phyloP scores from a whole-genome alignment of 352 stramenopile genomes.

The Phytophthora tubulina region DNA sequence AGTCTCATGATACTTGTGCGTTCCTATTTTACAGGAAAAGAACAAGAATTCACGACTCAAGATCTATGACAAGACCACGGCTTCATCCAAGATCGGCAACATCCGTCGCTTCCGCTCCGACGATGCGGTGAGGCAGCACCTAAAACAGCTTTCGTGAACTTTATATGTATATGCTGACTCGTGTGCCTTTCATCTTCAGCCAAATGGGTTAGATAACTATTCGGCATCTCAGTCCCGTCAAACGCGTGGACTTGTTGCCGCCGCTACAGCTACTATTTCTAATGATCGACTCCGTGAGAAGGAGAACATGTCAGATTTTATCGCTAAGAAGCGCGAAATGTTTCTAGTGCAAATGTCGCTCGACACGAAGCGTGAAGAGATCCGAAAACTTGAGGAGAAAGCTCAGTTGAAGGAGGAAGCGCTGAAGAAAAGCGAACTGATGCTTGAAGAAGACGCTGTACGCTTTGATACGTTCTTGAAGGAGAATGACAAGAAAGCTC shows the following conservation, averaged over 20 bases:
- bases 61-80: conserved; percentile 93
- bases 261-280: conserved; percentile 83
- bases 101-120: conserved; percentile 80
- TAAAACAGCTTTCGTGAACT: background rate
- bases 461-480: conserved; percentile 98
- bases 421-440: conserved; percentile 95
- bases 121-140: conserved; percentile 48
- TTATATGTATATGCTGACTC: background rate
- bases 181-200: conserved; percentile 26
- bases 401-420: conserved; percentile 95
- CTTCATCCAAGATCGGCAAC: conserved; percentile 82
- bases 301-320: conserved; percentile 96
- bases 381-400: conserved; percentile 97
- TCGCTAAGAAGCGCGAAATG: conserved; percentile 97
- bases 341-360: conserved; percentile 97
- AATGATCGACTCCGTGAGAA: conserved; percentile 92
- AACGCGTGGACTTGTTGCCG: conserved; percentile 80
- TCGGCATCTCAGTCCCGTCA: conserved; percentile 75
- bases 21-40: conserved; percentile 52
- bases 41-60: conserved; percentile 68
- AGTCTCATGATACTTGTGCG: conserved; percentile 2
- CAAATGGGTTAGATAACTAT: conserved; percentile 58
- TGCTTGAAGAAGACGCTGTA: conserved; percentile 96
- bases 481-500: conserved; percentile 97
- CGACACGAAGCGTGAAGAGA: conserved; percentile 97